Conservation (phyloP, 1,284 basidiomycete species). For the Sphagnurus paluster region DNA sequence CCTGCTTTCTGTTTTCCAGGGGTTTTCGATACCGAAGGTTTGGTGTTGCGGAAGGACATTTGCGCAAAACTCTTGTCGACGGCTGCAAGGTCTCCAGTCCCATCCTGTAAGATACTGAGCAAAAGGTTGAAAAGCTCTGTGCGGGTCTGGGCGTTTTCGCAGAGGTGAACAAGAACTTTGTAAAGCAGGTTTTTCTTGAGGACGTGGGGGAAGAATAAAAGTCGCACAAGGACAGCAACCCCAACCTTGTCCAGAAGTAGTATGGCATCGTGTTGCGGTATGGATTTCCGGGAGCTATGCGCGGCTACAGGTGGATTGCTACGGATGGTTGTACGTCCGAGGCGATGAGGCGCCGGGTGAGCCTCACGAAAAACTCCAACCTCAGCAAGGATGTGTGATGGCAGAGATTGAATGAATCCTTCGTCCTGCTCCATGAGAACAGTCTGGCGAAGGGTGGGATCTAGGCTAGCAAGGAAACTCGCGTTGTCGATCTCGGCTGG, state of each 20-base stretch:
- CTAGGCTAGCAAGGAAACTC: constrained; percentile 85
- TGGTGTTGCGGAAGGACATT: constrained; percentile 77
- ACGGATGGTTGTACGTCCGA: constrained; percentile 37
- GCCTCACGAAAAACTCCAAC: constrained; percentile 67
- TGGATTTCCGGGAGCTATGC: constrained; percentile 46
- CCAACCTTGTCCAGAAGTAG: constrained; percentile 92
- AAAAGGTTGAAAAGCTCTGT: constrained; percentile 92
- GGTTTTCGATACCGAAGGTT: constrained; percentile 68
- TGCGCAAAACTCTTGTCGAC: constrained; percentile 95
- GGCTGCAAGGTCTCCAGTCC: constrained; percentile 87
- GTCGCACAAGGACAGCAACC: constrained; percentile 86
- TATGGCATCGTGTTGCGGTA: constrained; percentile 80
- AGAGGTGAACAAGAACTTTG: constrained; percentile 92
- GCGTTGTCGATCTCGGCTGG: constrained; percentile 82
- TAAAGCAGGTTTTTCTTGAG: constrained; percentile 84
- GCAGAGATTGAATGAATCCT: constrained; percentile 76
- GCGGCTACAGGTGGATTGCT: constrained; percentile 29
- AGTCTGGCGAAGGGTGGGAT: constrained; percentile 82
- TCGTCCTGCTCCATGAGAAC: constrained; percentile 88
- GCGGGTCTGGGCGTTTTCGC: constrained; percentile 92
- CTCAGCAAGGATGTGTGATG: constrained; percentile 83
- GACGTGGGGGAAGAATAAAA: constrained; percentile 96
- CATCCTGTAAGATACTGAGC: constrained; percentile 91
- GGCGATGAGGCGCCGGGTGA: constrained; percentile 39
- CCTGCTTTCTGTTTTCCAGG: constrained; percentile 67